A percentile compares a stretch with the other conserved stretches of the same genome.
These are phyloP conservation scores for Fusarium napiforme DNA, from an alignment of 2,329 filamentous ascomycete species.

Conservation along the genomic window DNA sequence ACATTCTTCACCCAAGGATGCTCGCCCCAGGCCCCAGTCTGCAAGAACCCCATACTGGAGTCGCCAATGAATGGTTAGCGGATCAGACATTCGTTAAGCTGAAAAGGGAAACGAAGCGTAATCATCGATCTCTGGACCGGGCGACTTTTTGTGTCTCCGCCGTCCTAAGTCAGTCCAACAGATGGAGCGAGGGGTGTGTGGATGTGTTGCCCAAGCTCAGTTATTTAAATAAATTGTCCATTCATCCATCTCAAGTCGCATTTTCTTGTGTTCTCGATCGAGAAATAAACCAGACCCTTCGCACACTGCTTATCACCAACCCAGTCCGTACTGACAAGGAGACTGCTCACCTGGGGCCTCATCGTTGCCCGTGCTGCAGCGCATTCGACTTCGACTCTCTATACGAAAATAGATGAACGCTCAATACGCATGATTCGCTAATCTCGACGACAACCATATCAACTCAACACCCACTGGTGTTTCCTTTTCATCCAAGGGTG, in stretches of 20 bases:
- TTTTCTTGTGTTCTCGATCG: slow-evolving; percentile 10
- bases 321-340: background rate
- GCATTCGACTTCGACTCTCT: background rate
- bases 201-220: slow-evolving; percentile 19
- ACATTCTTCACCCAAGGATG: background rate
- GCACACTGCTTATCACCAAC: background rate
- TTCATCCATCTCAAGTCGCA: slow-evolving; percentile 14
- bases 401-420: background rate
- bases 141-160: slow-evolving; percentile 36
- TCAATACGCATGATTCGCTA: slow-evolving; percentile 5
- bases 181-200: slow-evolving; percentile 4
- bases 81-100: slow-evolving; percentile 19
- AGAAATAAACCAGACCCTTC: slow-evolving; percentile 2
- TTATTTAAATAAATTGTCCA: slow-evolving; percentile 30
- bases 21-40: background rate
- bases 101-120: slow-evolving; percentile 11
- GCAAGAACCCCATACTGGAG: background rate
- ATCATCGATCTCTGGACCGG: background rate
- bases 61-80: slow-evolving; percentile 8
- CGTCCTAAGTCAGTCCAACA: slow-evolving; percentile 18
- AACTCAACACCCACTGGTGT: slow-evolving; percentile 1
- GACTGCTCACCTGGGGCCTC: background rate
- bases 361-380: background rate
- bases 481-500: slow-evolving; percentile 5
- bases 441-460: slow-evolving; percentile 12